Evolutionary conservation across 2,329 filamentous ascomycete species (phyloP), one percentile per base, ranked within the genome.

Genomic region (Endoconidiophora polonica): DNA sequence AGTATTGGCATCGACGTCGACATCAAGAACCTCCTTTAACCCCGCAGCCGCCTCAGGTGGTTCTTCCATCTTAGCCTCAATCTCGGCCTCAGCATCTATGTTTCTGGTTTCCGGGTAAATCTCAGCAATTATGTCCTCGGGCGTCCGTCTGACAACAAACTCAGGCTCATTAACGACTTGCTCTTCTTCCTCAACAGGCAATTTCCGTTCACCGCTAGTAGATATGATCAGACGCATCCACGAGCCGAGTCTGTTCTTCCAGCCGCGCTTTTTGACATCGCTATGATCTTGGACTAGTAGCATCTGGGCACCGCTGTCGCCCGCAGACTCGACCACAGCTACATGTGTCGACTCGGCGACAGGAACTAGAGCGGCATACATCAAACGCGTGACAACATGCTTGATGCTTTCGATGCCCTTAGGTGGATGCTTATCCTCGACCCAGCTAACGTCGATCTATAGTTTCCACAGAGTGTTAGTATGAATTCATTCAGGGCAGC

Each of bases 301-400:
- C 12, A 44, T 10, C 2, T 22, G 5, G 14, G 18, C n/a, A n/a
- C 24, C 14, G 7, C 16, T 41, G 9, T 16, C 24, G 22, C 9
- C 42, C 3, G 47, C 10, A 16, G 24, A 23, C 18, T 12, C 33
- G 7, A 48, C 41, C 5, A 47, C 26, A 16, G 36, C 37, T 3
- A 23, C 5, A 18, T 22, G 23, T 4, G 46, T 46, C 3, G 46
- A 33, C 9, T 47, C 44, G 4, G 33, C 39, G n/a, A 29, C 12
- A 4, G 44, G 44, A 14, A 48, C n/a, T 3, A 51, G 41, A 4
- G 52, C 45, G 12, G 37, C 24, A 37, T 48, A 50, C 4, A 50
- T 50, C 18, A 54, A 20, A n/a, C 52, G 44, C 6, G 52, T 51
- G 22, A 54, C 48, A 9, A 54, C 48, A 38, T 54, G 48, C 37